These are phyloP conservation scores for Cichorium intybus DNA, from an alignment of 140 eudicot genomes.

Conservation along the genomic window DNA sequence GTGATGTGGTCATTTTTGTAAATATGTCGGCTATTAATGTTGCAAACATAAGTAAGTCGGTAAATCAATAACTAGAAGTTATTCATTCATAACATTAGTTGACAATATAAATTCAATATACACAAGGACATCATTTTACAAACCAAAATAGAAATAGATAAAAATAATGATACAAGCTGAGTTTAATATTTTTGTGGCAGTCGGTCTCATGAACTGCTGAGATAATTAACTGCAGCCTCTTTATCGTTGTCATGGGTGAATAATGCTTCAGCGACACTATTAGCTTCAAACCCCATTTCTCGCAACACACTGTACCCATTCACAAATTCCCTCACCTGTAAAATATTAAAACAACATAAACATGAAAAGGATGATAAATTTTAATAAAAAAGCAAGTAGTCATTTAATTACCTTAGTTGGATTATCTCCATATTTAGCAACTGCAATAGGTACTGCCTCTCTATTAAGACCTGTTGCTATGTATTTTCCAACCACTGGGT, in stretches of 20 bases:
- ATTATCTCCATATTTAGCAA: constrained; percentile 90
- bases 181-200: background rate
- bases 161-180: background rate
- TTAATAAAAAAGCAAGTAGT: background rate
- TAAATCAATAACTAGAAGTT: background rate
- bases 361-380: background rate
- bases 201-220: constrained; percentile 41
- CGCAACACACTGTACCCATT: constrained; percentile 59
- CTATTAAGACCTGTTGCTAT: constrained; percentile 74
- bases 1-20: too few species aligned
- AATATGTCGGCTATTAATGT: too few species aligned
- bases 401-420: constrained; percentile 59
- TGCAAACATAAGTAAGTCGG: too few species aligned
- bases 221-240: constrained; percentile 81
- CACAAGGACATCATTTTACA: constrained; percentile 17
- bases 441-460: constrained; percentile 84
- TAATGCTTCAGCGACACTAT: constrained; percentile 78
- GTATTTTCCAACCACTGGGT: constrained; percentile 73
- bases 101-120: constrained; percentile 11
- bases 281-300: constrained; percentile 92
- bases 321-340: constrained; percentile 82
- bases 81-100: background rate
- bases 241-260: constrained; percentile 77
- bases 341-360: background rate
- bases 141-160: background rate